Conservation (phyloP, 2,329 filamentous ascomycete genomes). For the Cadophora malorum region DNA sequence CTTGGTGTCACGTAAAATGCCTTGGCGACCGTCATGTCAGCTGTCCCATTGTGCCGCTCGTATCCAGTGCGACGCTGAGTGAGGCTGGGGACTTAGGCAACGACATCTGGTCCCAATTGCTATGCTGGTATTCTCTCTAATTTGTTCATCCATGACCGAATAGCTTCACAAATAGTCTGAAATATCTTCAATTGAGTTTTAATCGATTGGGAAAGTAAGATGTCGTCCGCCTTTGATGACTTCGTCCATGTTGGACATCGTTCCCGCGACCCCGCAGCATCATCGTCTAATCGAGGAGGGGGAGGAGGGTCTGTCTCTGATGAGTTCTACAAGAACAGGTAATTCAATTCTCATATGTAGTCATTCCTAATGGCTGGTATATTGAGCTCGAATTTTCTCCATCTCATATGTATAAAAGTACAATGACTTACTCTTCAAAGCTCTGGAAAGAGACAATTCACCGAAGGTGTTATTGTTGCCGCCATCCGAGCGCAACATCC, state of each 20-base stretch:
- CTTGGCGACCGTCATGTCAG: slow-evolving; percentile 17
- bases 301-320: slow-evolving; percentile 22
- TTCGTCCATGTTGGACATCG: slow-evolving; percentile 34
- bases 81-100: slow-evolving; percentile 30
- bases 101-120: slow-evolving; percentile 23
- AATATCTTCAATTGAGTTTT: slow-evolving; percentile 1
- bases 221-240: slow-evolving; percentile 34
- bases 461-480: slow-evolving; percentile 35
- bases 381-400: neutral
- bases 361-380: no score
- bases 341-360: neutral
- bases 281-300: neutral
- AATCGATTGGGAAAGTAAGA: slow-evolving; percentile 5
- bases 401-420: neutral
- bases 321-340: slow-evolving; percentile 35
- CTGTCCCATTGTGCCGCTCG: slow-evolving; percentile 17
- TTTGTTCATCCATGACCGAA: neutral
- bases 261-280: slow-evolving; percentile 13
- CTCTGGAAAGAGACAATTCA: slow-evolving; percentile 34
- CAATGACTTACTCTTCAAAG: slow-evolving; percentile 5
- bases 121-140: slow-evolving; percentile 1
- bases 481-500: slow-evolving; percentile 36
- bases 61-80: slow-evolving; percentile 18
- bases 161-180: neutral
- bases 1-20: slow-evolving; percentile 13